Evolutionary conservation across 345 rosid species (phyloP).

Genomic region (Pelargonium nanum): DNA sequence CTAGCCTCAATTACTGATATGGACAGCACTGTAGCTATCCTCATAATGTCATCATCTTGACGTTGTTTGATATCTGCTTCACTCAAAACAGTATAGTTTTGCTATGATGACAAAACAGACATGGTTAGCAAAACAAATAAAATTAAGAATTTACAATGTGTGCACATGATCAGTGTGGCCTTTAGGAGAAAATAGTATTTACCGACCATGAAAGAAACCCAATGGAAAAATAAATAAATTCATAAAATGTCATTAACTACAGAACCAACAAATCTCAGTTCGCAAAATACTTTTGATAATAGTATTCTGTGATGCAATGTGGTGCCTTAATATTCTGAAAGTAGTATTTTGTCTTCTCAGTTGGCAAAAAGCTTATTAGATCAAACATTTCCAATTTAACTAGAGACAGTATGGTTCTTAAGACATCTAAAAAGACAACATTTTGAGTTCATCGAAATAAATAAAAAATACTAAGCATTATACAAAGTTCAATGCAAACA

Average conservation of each 20-base stretch:
- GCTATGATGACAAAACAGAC: slow-evolving; percentile 23
- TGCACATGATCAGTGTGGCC: neutral
- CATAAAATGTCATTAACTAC: neutral
- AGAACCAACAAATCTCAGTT: too few relatives aligned
- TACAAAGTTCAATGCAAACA: neutral
- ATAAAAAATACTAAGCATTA: neutral
- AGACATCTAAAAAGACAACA: neutral
- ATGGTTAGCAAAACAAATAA: slow-evolving; percentile 5
- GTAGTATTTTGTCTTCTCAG: neutral
- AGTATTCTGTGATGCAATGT: too few relatives aligned
- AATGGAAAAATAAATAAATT: too few relatives aligned
- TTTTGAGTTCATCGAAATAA: neutral
- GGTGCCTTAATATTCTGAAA: too few relatives aligned
- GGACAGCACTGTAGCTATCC: slow-evolving; percentile 56
- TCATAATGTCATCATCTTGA: slow-evolving; percentile 59
- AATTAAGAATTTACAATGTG: neutral
- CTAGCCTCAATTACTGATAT: slow-evolving; percentile 42
- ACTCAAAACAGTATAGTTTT: slow-evolving; percentile 47
- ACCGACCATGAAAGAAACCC: neutral
- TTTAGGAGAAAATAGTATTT: neutral
- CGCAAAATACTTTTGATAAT: too few relatives aligned
- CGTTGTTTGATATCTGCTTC: slow-evolving; percentile 55
- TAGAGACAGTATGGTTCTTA: neutral
- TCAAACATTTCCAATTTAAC: neutral
- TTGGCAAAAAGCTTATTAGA: neutral